Base-by-base conservation (phyloP, 768 basidiomycete species). In the Lactifluus rugatus region DNA sequence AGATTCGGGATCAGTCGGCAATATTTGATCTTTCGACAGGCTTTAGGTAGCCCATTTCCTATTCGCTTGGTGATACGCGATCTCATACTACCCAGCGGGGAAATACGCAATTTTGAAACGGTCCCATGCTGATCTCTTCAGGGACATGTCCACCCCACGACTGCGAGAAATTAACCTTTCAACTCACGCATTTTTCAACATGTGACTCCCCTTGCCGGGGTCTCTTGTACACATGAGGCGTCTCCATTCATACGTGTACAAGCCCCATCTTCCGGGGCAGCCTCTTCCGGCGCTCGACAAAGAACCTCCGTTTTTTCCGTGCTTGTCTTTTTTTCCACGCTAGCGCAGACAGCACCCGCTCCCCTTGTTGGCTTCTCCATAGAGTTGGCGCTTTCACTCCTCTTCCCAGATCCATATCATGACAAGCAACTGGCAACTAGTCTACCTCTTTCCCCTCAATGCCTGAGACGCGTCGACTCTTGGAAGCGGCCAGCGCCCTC, bases 401-500 rank as follows among this genome's bases (percentile, higher is more conserved):
- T 36, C 62, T 48, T 52, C 52, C 52, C 41, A 54, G 42, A 49
- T 54, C 57, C 74, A 74, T 80, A 80, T 74, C 77, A 84, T 85
- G 80, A 57, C 70, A 73, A 72, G 74, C 66, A 68, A 63, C 70
- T 69, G 75, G 72, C 75, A 70, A 67, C 67, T 65, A 42, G 69
- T 64, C 57, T 64, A 65, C 58, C 66, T 66, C 28, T 49, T 61
- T 59, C 60, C 52, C 53, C 53, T 70, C 64, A 62, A 87, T 87
- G 84, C 78, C 82, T 66, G 85, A 89, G 65, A 86, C 84, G 53
- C 74, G 76, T 66, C 78, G 89, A 70, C 81, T 91, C 64, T 71
- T 91, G 67, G 83, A 89, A 70, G 89, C 89, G 36, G 89, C 90
- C 39, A 72, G 75, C 48, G 81, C 85, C 58, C 85, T 93, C 70